phyloP scores from a whole-genome alignment of 202 grass and related monocot genomes.

The Zizania palustris region DNA sequence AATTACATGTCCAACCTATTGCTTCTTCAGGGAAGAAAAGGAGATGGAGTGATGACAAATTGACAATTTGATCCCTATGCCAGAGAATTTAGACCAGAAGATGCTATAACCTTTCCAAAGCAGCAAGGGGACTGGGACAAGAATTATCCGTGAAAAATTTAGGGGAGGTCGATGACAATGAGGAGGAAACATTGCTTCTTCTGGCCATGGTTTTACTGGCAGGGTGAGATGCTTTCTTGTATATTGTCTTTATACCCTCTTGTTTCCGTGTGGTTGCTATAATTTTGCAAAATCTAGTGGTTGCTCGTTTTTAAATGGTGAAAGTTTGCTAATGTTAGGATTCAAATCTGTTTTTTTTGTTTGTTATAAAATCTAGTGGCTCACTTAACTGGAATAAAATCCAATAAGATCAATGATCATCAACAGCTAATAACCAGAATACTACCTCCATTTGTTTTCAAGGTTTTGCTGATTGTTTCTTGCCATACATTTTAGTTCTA shows the following conservation, averaged over 20 bases:
- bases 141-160: constrained; percentile 43
- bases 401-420: background rate
- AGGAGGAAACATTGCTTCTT: constrained; percentile 50
- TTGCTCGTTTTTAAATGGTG: constrained; percentile 12
- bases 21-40: constrained; percentile 56
- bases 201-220: constrained; percentile 52
- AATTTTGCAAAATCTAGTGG: constrained; percentile 13
- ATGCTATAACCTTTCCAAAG: constrained; percentile 43
- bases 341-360: background rate
- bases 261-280: background rate
- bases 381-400: background rate
- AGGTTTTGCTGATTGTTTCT: constrained; percentile 8
- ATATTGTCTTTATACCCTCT: constrained; percentile 14
- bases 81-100: constrained; percentile 50
- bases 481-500: background rate
- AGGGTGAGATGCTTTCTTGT: constrained; percentile 54
- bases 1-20: background rate
- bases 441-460: background rate
- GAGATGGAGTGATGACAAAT: constrained; percentile 45
- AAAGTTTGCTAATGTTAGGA: background rate
- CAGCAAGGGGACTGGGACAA: constrained; percentile 48
- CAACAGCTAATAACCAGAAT: background rate
- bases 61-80: constrained; percentile 37
- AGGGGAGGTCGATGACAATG: constrained; percentile 39
- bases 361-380: constrained; percentile 11